These are phyloP conservation scores for Noccaea bulbosa DNA, from an alignment of 345 rosid genomes.

Conservation along the genomic window DNA sequence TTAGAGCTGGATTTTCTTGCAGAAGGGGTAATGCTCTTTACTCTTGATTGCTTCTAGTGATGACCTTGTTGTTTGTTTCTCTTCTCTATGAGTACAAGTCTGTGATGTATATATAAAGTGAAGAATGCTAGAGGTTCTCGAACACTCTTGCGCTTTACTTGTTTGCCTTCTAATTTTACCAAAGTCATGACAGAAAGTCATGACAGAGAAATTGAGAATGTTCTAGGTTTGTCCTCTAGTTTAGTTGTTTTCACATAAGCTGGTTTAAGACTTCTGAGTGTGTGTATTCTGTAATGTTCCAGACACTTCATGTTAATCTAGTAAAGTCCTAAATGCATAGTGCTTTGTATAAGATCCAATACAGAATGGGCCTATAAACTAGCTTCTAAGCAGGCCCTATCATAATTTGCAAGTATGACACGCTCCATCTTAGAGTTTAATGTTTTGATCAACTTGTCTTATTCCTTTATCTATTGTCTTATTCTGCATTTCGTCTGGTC, in stretches of 20 bases:
- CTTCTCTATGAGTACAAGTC: background rate
- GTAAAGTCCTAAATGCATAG: background rate
- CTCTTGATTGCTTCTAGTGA: background rate
- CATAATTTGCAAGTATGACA: background rate
- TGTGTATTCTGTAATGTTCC: conserved; percentile 30
- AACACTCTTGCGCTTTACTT: conserved; percentile 28
- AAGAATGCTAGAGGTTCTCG: conserved; percentile 29
- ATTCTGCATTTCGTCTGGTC: background rate
- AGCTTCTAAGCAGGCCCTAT: conserved; percentile 7
- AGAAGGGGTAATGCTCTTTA: background rate
- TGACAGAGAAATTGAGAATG: conserved; percentile 35
- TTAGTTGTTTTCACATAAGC: conserved; percentile 4
- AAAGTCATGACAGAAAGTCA: background rate
- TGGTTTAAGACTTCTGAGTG: background rate
- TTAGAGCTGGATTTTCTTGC: conserved; percentile 4
- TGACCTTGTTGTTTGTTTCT: conserved; percentile 14
- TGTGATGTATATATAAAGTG: conserved; percentile 8
- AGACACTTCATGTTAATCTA: conserved; percentile 26
- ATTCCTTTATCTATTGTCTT: background rate
- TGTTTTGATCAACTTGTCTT: background rate
- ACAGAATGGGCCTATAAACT: conserved; percentile 27
- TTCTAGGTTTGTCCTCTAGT: conserved; percentile 37
- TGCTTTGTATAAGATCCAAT: conserved; percentile 17
- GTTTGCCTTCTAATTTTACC: background rate
- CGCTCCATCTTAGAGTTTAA: background rate